Evolutionary conservation across 1,284 basidiomycete genomes (phyloP).

Genomic region (Ceratobasidium sp.): DNA sequence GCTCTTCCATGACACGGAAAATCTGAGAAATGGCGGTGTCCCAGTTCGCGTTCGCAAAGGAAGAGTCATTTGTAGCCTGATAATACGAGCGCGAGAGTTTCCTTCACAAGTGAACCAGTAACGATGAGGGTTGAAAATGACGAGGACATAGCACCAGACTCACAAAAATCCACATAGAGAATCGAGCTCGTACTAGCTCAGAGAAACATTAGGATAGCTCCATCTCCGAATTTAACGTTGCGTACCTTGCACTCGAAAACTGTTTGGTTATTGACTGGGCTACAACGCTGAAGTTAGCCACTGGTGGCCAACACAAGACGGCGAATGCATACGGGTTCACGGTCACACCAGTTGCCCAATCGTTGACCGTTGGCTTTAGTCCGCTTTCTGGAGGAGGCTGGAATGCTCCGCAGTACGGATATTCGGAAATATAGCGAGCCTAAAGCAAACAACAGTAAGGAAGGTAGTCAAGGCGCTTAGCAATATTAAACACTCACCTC

Average conservation of each 20-base stretch:
- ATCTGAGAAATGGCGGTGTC: slow-evolving; percentile 76
- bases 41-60: slow-evolving; percentile 81
- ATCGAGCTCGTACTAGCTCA: slow-evolving; percentile 76
- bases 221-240: neutral
- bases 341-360: slow-evolving; percentile 73
- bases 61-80: slow-evolving; percentile 73
- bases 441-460: neutral
- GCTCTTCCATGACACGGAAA: slow-evolving; percentile 79
- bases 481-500: slow-evolving; percentile 57
- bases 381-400: slow-evolving; percentile 81
- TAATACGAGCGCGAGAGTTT: slow-evolving; percentile 82
- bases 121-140: neutral
- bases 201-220: neutral
- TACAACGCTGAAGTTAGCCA: slow-evolving; percentile 52
- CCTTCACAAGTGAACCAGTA: slow-evolving; percentile 2
- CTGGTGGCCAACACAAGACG: neutral
- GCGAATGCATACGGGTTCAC: slow-evolving; percentile 74
- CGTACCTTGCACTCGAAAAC: slow-evolving; percentile 83
- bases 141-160: slow-evolving; percentile 1
- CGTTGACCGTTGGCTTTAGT: slow-evolving; percentile 70
- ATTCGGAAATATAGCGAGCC: slow-evolving; percentile 76
- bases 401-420: slow-evolving; percentile 82
- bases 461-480: neutral
- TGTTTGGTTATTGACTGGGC: slow-evolving; percentile 74
- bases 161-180: slow-evolving; percentile 77